phyloP scores from a whole-genome alignment of 768 basidiomycete genomes.

The Trichaptum fuscoviolaceum region DNA sequence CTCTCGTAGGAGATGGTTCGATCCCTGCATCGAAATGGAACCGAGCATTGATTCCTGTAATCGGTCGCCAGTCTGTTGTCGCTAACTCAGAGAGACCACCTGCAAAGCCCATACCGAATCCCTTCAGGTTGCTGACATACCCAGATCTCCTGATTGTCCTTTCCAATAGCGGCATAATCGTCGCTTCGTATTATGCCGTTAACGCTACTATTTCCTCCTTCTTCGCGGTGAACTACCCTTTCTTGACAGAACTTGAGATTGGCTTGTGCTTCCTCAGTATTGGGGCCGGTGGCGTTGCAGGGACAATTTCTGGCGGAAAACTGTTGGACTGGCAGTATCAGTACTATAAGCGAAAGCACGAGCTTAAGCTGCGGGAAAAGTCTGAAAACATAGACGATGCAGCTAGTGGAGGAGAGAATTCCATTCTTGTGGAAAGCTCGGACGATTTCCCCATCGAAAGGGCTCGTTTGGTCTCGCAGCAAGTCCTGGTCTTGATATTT shows the following conservation, averaged over 20 bases:
- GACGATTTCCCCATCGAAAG: slow-evolving; percentile 10
- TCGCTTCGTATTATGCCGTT: slow-evolving; percentile 55
- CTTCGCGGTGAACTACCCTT: slow-evolving; percentile 53
- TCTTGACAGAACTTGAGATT: slow-evolving; percentile 54
- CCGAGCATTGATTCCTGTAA: slow-evolving; percentile 27
- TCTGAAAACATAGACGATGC: slow-evolving; percentile 21
- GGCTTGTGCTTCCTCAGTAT: slow-evolving; percentile 77
- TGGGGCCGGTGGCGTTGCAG: slow-evolving; percentile 65
- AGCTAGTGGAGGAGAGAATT: slow-evolving; percentile 9
- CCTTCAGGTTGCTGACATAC: slow-evolving; percentile 48
- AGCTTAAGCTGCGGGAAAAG: slow-evolving; percentile 48
- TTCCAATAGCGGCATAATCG: slow-evolving; percentile 47
- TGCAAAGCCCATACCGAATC: slow-evolving; percentile 42
- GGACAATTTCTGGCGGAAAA: slow-evolving; percentile 53
- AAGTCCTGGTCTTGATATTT: slow-evolving; percentile 14
- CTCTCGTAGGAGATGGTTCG: slow-evolving; percentile 41
- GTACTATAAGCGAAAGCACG: background rate
- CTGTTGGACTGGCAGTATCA: slow-evolving; percentile 41
- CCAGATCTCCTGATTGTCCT: slow-evolving; percentile 52
- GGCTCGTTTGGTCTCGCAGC: slow-evolving; percentile 19
- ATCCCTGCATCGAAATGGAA: slow-evolving; percentile 25
- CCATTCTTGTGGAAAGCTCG: slow-evolving; percentile 11
- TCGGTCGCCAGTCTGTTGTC: slow-evolving; percentile 15
- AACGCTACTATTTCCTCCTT: slow-evolving; percentile 57
- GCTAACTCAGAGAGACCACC: slow-evolving; percentile 15